phyloP scores from a whole-genome alignment of 78 protist genomes.

The Dictyostelium citrinum region DNA sequence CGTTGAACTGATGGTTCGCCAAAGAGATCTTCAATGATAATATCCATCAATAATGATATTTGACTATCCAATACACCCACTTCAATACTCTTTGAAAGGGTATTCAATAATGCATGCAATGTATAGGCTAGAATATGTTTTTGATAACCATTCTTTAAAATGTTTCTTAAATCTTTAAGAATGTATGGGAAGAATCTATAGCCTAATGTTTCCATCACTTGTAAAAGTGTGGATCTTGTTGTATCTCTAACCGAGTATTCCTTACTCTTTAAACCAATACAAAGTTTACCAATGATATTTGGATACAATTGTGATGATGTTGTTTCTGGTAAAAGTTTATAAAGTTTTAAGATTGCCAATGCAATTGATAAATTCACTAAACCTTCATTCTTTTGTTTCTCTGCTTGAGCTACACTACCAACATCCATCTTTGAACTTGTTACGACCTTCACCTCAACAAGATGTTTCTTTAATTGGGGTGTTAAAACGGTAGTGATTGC shows the following conservation, averaged over 20 bases:
- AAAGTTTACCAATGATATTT: conserved; percentile 42
- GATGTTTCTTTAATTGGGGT: conserved; percentile 28
- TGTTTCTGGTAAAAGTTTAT: conserved; percentile 22
- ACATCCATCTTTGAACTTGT: background rate
- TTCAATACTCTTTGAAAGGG: background rate
- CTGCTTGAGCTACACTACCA: background rate
- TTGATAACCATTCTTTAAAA: conserved; percentile 42
- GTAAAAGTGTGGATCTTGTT: conserved; percentile 8
- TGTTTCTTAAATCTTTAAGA: conserved; percentile 14
- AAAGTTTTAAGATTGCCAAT: conserved; percentile 34
- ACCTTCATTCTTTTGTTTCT: conserved; percentile 6
- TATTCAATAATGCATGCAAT: background rate
- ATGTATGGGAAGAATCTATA: conserved; percentile 46
- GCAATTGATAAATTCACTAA: conserved; percentile 31
- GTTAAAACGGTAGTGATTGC: conserved; percentile 6
- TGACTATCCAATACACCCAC: conserved; percentile 25
- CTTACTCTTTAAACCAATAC: conserved; percentile 51
- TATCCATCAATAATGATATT: background rate
- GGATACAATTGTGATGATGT: conserved; percentile 6
- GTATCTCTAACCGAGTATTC: conserved; percentile 5
- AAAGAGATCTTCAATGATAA: conserved; percentile 48
- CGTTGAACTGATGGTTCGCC: conserved; percentile 21
- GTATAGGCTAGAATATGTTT: conserved; percentile 36
- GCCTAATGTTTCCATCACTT: conserved; percentile 32
- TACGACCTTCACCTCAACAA: background rate